Evolutionary conservation across 441 rosid genomes (phyloP), one percentile per base, ranked within the genome.

Genomic region (Corymbia citriodora): DNA sequence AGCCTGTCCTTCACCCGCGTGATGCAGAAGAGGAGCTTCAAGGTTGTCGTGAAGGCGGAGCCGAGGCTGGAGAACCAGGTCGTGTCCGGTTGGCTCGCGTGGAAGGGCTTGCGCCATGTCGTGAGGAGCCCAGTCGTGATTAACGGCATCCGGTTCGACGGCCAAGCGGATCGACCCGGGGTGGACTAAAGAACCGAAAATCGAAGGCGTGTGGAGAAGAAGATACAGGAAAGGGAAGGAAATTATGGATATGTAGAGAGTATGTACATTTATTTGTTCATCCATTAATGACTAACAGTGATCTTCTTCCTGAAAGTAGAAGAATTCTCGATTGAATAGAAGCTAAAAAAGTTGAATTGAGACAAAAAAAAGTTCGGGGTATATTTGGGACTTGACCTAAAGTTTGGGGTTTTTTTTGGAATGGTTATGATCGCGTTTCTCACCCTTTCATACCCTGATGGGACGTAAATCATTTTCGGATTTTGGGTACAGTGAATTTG

Each of bases 121-220:
- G 98, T 96, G 50, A 95, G 97, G 88, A 96, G 96, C 89, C 98
- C 96, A 54, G 91, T 95, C 88, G 95, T 95, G 49, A 79, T 95
- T 70, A 94, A 93, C 57, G 92, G 92, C 53, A 40, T 79, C 85
- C 85, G 52, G 85, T 79, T 79, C 85, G 53, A 23, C 23, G 52
- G 53, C 16, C 10, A 13, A 79, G 2, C 52, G 18, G 85, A 45
- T 45, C 15, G 85, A 79, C n/a, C 13, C 14, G 85, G 82, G 27
- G 36, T 36, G 29, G 82, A 36, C 49, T 10, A 27, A 33, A 70
- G 9, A 70, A 9, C 7, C 19, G 40, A 16, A 68, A n/a, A 31
- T 31, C 17, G 79, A 9, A 68, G 40, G 79, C 45, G 18, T 16
- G 45, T 1, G 40, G 21, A 9, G 74, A 68, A 68, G 74, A 16